A percentile compares a stretch with the other conserved stretches of the same genome.
Conservation (phyloP, 495 filamentous ascomycete genomes). For the Letharia lupina region DNA sequence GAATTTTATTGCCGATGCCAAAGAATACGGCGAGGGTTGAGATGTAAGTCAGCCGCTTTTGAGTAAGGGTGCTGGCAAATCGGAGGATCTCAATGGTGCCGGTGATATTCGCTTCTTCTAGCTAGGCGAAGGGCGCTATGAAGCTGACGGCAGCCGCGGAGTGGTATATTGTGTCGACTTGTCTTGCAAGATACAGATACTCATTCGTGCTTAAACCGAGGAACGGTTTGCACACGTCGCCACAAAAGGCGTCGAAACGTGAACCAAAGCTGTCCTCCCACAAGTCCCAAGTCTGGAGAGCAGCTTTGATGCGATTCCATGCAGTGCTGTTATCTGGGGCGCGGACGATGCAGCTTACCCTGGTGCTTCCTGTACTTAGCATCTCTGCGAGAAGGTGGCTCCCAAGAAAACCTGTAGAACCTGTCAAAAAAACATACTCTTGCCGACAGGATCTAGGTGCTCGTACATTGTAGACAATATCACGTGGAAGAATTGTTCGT, state of each 20-base stretch:
- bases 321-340: not conserved
- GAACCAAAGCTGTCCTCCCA: not conserved
- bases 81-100: constrained; percentile 58
- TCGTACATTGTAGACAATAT: not conserved
- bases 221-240: constrained; percentile 5
- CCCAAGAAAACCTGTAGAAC: constrained; percentile 3
- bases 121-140: constrained; percentile 57
- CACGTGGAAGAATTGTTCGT: not conserved
- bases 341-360: constrained; percentile 6
- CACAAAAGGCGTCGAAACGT: not conserved
- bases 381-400: constrained; percentile 11
- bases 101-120: constrained; percentile 49
- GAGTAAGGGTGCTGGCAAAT: constrained; percentile 37
- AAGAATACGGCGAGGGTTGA: constrained; percentile 63
- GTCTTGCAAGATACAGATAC: not conserved
- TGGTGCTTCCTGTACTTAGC: not conserved
- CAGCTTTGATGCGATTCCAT: not conserved
- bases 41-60: constrained; percentile 55
- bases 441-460: not conserved
- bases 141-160: constrained; percentile 59
- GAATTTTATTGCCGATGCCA: constrained; percentile 46
- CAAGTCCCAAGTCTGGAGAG: not conserved
- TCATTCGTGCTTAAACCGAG: not conserved
- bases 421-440: not conserved
- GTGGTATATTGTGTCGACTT: constrained; percentile 30